These are phyloP conservation scores for Clathrospora elynae DNA, from an alignment of 2,329 filamentous ascomycete genomes.

Conservation along the genomic window DNA sequence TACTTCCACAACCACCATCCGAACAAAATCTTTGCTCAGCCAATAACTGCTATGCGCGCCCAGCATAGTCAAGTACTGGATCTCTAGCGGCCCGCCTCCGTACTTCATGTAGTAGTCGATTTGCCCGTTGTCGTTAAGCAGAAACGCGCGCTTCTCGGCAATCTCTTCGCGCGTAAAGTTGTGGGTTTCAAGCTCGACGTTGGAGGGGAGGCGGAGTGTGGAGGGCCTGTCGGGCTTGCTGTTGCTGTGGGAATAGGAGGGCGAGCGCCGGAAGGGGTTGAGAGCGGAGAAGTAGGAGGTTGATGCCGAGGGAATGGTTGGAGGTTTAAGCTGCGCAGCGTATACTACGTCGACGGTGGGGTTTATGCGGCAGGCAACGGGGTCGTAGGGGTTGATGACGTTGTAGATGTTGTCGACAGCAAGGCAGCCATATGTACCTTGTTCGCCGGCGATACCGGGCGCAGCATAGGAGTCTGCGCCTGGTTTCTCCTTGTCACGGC, in stretches of 20 bases:
- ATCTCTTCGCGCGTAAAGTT: constrained; percentile 92
- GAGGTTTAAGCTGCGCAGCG: constrained; percentile 74
- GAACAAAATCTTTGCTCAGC: constrained; percentile 83
- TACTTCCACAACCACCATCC: constrained; percentile 86
- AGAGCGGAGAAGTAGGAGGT: constrained; percentile 53
- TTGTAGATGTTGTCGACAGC: constrained; percentile 98
- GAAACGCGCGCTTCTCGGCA: constrained; percentile 82
- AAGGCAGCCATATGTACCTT: constrained; percentile 83
- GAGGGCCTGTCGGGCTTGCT: constrained; percentile 38
- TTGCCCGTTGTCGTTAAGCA: constrained; percentile 96
- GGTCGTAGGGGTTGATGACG: constrained; percentile 75
- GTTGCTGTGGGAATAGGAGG: constrained; percentile 27
- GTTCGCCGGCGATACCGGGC: constrained; percentile 71
- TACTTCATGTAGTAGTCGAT: constrained; percentile 88
- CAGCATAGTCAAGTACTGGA: constrained; percentile 97
- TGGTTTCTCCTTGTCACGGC: constrained; percentile 75
- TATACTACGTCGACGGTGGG: constrained; percentile 84
- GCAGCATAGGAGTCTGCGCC: constrained; percentile 65
- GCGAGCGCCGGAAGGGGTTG: constrained; percentile 49
- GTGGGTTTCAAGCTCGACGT: constrained; percentile 90
- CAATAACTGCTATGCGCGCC: constrained; percentile 95
- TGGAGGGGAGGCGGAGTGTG: constrained; percentile 51
- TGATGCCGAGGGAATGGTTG: constrained; percentile 76
- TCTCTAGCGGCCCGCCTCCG: constrained; percentile 84
- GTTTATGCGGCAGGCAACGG: constrained; percentile 91